A percentile compares a stretch with the other conserved stretches of the same genome.
Evolutionary conservation across 2,329 filamentous ascomycete genomes (phyloP).

Genomic region (Thelonectria discophora): DNA sequence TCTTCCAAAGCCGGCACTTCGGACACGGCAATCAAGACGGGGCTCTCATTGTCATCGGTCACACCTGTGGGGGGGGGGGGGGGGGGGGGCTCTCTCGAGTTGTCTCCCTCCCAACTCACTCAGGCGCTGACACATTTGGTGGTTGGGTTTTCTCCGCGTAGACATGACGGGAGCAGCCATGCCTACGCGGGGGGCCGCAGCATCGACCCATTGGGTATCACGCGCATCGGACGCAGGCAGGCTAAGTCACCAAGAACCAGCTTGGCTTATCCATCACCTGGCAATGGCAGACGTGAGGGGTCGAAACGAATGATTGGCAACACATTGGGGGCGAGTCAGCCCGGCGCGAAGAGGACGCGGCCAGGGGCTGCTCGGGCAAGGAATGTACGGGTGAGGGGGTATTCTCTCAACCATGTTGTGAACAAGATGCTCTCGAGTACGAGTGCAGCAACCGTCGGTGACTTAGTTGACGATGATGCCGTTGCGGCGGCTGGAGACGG

Average conservation of each 20-base stretch:
- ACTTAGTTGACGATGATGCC: constrained; percentile 66
- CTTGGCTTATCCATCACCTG: constrained; percentile 50
- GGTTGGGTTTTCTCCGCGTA: constrained; percentile 38
- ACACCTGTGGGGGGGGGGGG: constrained; percentile 29
- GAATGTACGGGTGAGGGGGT: constrained; percentile 48
- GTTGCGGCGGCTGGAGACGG: constrained; percentile 66
- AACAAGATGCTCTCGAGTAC: constrained; percentile 36
- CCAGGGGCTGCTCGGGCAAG: constrained; percentile 41
- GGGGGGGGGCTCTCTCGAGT: constrained; percentile 12
- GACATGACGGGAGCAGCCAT: constrained; percentile 38
- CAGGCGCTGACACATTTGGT: constrained; percentile 40
- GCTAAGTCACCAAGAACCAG: constrained; percentile 53
- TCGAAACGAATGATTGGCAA: constrained; percentile 41
- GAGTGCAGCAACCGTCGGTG: constrained; percentile 32
- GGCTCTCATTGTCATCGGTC: constrained; percentile 36
- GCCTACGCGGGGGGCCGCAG: constrained; percentile 57
- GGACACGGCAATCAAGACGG: constrained; percentile 27
- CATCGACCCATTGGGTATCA: constrained; percentile 61
- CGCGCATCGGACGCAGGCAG: constrained; percentile 33
- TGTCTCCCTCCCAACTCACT: constrained; percentile 38
- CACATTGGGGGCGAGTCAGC: constrained; percentile 40
- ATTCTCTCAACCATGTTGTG: constrained; percentile 42
- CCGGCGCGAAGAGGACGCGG: constrained; percentile 41
- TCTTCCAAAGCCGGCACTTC: constrained; percentile 27
- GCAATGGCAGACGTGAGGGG: constrained; percentile 40